phyloP scores from a whole-genome alignment of 306 rosid genomes.

The Ceratonia siliqua region DNA sequence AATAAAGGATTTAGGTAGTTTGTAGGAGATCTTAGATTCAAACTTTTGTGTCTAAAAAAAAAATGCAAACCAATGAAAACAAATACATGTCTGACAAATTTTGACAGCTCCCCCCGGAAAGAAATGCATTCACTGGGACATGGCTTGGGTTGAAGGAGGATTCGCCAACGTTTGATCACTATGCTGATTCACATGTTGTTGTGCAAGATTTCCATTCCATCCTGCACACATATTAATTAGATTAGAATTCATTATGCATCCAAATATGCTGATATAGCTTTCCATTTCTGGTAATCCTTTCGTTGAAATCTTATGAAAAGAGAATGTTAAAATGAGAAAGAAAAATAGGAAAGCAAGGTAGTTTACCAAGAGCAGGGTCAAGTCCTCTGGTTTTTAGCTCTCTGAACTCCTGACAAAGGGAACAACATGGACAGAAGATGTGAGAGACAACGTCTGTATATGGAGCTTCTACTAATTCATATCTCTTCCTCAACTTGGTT shows the following conservation, averaged over 20 bases:
- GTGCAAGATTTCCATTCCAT: conserved; percentile 67
- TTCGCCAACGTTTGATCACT: conserved; percentile 37
- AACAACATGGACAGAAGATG: conserved; percentile 68
- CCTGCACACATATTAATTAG: conserved; percentile 36
- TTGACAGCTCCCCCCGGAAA: not conserved
- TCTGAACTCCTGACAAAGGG: conserved; percentile 69
- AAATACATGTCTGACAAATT: conserved; percentile 9
- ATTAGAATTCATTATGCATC: not conserved
- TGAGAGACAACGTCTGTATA: conserved; percentile 62
- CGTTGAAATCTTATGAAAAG: not conserved
- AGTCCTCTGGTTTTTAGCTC: conserved; percentile 62
- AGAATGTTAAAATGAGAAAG: not conserved
- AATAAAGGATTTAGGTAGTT: no score
- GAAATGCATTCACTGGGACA: conserved; percentile 38
- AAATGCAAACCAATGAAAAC: not conserved
- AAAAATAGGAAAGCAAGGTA: not conserved
- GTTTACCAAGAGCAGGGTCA: conserved; percentile 66
- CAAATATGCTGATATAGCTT: not conserved
- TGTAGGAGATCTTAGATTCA: no score
- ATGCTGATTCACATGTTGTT: conserved; percentile 32
- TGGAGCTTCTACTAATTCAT: conserved; percentile 67
- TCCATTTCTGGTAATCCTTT: not conserved
- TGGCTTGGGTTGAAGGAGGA: conserved; percentile 54
- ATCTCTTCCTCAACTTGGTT: conserved; percentile 50
- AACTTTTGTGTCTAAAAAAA: no score